These are phyloP conservation scores for Backusella liffmaniae DNA, from an alignment of 192 early-diverging fungal species.

Conservation along the genomic window DNA sequence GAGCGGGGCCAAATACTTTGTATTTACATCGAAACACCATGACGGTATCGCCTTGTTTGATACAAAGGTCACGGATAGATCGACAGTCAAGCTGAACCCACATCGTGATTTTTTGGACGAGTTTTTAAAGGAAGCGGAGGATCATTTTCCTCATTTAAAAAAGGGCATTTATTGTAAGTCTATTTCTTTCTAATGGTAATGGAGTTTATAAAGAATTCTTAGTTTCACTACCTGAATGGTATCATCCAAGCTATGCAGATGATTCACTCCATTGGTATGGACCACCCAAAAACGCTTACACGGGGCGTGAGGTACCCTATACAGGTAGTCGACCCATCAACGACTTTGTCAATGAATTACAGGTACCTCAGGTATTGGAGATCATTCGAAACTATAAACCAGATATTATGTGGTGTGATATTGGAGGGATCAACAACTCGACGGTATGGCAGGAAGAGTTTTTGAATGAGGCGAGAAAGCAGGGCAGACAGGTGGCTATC, in stretches of 20 bases:
- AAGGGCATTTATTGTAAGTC: conserved; percentile 31
- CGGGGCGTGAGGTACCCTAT: not conserved
- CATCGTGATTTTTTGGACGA: conserved; percentile 28
- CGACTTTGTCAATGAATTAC: conserved; percentile 29
- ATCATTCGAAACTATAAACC: conserved; percentile 18
- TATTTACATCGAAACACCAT: conserved; percentile 31
- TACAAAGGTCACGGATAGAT: conserved; percentile 19
- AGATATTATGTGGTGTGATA: conserved; percentile 35
- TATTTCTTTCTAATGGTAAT: not conserved
- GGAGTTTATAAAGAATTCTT: not conserved
- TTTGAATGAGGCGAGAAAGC: conserved; percentile 7
- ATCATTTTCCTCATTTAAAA: conserved; percentile 19
- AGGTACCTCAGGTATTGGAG: conserved; percentile 24
- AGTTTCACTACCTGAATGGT: conserved; percentile 38
- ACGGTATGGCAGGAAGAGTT: conserved; percentile 16
- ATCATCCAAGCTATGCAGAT: conserved; percentile 23
- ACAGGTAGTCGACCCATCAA: conserved; percentile 14
- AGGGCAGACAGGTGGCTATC: conserved; percentile 14
- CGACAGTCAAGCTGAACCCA: conserved; percentile 12
- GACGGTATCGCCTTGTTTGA: conserved; percentile 27
- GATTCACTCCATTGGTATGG: conserved; percentile 17
- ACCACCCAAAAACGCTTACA: conserved; percentile 20
- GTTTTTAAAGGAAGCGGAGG: conserved; percentile 5
- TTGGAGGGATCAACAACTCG: conserved; percentile 32
- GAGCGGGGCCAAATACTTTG: conserved; percentile 25